Evolutionary conservation across 2,329 filamentous ascomycete species (phyloP), one percentile per base, ranked within the genome.

Genomic region (Fusarium setosum): DNA sequence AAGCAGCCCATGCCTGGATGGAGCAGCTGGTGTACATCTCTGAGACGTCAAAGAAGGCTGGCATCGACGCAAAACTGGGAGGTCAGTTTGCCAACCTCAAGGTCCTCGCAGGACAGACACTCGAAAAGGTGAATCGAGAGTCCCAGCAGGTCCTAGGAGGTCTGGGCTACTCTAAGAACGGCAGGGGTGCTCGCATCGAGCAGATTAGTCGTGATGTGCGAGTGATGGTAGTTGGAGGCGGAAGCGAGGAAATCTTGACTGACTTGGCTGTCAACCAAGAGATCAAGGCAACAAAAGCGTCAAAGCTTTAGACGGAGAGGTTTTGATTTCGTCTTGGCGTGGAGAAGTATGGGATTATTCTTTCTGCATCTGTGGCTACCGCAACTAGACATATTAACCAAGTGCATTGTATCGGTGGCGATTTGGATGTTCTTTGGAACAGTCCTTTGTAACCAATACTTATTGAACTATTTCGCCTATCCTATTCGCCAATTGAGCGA

Each of bases 141-240:
- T 81, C 83, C 1, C 84, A 86, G 72, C 84, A 87, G 68, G 78
- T 86, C 4, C 80, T 86, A 65, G 84, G 84, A 7, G 84, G 84
- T 0, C 77, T 81, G 3, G 84, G 84, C 1, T 86, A 86, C 59
- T 81, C 84, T 44, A 82, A 79, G 40, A 77, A 76, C 35, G 83
- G 84, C 0, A 79, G 79, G 6, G 83, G 84, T 0, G 80, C 79
- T 3, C 75, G 81, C 6, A 77, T 86, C 9, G 84, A 87, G 73
- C 83, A 86, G 69, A 82, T 86, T 37, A 83, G 81, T 64, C 77
- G 84, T 0, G 84, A 87, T 72, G 70, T 86, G 34, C 75, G 84
- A 6, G 49, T 68, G 10, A 58, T 83, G 83, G 82, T 85, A 10
- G 78, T 86, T 1, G 84, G 84, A 4, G 84, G 84, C 11, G 84